phyloP scores from a whole-genome alignment of 148 eudicot species.

The Fagopyrum homotropicum region DNA sequence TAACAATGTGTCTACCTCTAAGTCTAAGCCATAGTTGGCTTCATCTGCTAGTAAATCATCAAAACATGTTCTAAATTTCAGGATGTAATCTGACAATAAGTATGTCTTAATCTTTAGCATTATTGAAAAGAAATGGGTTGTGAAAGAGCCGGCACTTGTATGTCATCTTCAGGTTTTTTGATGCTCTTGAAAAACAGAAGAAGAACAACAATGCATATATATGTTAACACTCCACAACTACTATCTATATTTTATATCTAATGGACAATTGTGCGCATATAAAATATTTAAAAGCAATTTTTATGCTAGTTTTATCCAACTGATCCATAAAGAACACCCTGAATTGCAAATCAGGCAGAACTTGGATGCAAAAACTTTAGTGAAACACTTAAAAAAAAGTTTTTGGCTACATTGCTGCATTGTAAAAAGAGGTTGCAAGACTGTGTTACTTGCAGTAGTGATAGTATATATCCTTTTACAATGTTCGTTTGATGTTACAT shows the following conservation, averaged over 20 bases:
- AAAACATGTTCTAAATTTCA: background rate
- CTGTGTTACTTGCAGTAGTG: no score
- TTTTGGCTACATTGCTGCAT: background rate
- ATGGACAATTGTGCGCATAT: background rate
- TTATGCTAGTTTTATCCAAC: conserved; percentile 26
- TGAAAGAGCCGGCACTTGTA: no score
- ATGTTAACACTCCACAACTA: no score
- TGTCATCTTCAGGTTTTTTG: no score
- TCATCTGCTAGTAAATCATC: background rate
- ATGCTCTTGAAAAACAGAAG: no score
- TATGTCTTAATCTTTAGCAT: background rate
- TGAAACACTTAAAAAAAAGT: background rate
- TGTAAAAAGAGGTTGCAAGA: background rate
- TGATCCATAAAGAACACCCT: conserved; percentile 57
- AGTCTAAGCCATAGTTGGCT: background rate
- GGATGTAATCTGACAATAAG: background rate
- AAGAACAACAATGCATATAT: no score
- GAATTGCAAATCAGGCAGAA: conserved; percentile 11
- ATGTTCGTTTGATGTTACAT: no score
- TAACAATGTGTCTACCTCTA: background rate
- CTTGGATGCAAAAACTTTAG: background rate
- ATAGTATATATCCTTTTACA: no score
- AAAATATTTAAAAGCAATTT: background rate
- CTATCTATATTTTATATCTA: background rate
- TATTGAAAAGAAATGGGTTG: background rate